These are phyloP conservation scores for Cladophialophora bantiana DNA, from an alignment of 2,329 filamentous ascomycete species.

Conservation along the genomic window DNA sequence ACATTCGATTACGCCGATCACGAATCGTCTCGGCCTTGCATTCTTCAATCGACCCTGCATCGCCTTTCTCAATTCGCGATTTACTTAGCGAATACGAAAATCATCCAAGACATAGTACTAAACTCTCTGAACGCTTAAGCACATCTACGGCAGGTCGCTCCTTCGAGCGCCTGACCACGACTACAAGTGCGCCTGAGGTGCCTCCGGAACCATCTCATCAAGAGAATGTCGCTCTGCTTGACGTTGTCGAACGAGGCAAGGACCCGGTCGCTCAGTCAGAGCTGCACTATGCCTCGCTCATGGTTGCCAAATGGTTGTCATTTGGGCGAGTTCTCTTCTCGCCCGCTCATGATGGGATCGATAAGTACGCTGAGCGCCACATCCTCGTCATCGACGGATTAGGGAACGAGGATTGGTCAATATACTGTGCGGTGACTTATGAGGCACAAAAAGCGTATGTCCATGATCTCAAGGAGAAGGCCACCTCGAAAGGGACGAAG, in stretches of 20 bases:
- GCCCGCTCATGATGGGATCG: slow-evolving; percentile 56
- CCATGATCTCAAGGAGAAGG: slow-evolving; percentile 51
- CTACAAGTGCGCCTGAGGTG: slow-evolving; percentile 45
- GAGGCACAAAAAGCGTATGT: slow-evolving; percentile 50
- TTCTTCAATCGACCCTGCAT: slow-evolving; percentile 57
- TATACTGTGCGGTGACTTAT: slow-evolving; percentile 59
- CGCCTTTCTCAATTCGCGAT: slow-evolving; percentile 62
- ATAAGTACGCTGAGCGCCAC: slow-evolving; percentile 49
- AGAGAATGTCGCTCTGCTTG: slow-evolving; percentile 42
- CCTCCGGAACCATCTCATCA: slow-evolving; percentile 42
- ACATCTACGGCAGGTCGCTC: slow-evolving; percentile 37
- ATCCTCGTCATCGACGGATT: slow-evolving; percentile 59
- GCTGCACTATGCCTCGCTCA: slow-evolving; percentile 57
- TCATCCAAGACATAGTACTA: slow-evolving; percentile 40
- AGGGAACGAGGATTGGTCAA: slow-evolving; percentile 61
- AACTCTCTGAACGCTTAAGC: slow-evolving; percentile 38
- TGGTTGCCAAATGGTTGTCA: slow-evolving; percentile 59
- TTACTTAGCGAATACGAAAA: slow-evolving; percentile 60
- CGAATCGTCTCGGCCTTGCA: slow-evolving; percentile 60
- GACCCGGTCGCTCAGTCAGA: slow-evolving; percentile 54
- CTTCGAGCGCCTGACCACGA: slow-evolving; percentile 40
- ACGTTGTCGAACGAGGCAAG: slow-evolving; percentile 52
- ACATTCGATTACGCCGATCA: slow-evolving; percentile 55
- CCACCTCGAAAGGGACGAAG: slow-evolving; percentile 39
- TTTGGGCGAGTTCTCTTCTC: slow-evolving; percentile 60